phyloP scores from a whole-genome alignment of 2,329 filamentous ascomycete species.

The Aspergillus bombycis region DNA sequence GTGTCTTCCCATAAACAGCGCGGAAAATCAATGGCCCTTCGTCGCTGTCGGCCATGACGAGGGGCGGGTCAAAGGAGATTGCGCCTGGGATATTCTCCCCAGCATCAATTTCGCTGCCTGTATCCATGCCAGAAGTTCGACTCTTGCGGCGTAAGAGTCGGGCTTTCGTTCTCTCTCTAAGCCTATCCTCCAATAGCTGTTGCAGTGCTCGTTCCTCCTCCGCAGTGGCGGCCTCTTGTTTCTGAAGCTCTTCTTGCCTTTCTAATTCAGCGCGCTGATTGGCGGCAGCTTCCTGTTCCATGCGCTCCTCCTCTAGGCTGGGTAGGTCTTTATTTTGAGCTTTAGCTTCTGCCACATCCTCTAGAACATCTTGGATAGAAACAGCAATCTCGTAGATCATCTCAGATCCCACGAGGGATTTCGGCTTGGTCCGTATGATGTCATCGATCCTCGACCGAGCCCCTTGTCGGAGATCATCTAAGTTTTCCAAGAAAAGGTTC shows the following conservation, averaged over 20 bases:
- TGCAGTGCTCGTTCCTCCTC: conserved; percentile 46
- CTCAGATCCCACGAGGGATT: conserved; percentile 64
- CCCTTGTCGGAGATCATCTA: conserved; percentile 67
- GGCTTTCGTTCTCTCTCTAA: conserved; percentile 44
- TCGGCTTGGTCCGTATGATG: conserved; percentile 70
- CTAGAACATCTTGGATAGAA: conserved; percentile 70
- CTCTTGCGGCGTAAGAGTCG: conserved; percentile 44
- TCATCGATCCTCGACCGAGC: conserved; percentile 72
- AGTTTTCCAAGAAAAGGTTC: conserved; percentile 68
- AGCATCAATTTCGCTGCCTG: conserved; percentile 30
- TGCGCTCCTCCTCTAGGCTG: conserved; percentile 86
- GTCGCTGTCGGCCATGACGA: conserved; percentile 62
- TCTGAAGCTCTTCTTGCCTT: conserved; percentile 52
- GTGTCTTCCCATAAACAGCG: conserved; percentile 69
- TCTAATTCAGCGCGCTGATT: conserved; percentile 56
- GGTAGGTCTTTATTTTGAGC: conserved; percentile 76
- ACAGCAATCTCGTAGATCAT: conserved; percentile 67
- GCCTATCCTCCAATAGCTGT: conserved; percentile 42
- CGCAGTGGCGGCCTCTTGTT: conserved; percentile 45
- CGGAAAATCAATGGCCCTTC: conserved; percentile 70
- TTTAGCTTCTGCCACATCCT: conserved; percentile 80
- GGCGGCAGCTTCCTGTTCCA: conserved; percentile 75
- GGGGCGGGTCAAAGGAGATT: conserved; percentile 47
- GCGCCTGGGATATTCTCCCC: conserved; percentile 39
- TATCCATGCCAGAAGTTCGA: conserved; percentile 36